phyloP scores from a whole-genome alignment of 345 rosid genomes.

The Citrus maxima region DNA sequence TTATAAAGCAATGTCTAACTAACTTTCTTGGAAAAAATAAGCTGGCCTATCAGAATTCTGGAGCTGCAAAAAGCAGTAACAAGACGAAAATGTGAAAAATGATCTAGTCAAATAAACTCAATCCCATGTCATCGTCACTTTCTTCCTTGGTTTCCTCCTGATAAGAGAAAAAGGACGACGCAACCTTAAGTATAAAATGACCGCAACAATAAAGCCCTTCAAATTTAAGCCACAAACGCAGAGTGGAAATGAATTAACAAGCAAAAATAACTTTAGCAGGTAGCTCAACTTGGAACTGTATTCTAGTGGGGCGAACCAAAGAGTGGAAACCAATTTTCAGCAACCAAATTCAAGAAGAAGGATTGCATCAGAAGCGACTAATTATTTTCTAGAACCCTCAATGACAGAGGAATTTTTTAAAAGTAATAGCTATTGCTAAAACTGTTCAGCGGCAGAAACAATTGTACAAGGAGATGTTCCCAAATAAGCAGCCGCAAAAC shows the following conservation, averaged over 20 bases:
- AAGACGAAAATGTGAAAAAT: background rate
- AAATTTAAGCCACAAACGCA: background rate
- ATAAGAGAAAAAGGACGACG: background rate
- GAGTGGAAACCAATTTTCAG: no score
- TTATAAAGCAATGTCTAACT: background rate
- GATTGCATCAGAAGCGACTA: background rate
- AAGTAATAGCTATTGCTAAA: background rate
- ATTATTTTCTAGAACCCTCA: background rate
- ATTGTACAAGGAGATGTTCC: background rate
- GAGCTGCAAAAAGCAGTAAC: background rate
- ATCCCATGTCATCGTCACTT: slow-evolving; percentile 32
- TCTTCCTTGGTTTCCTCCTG: slow-evolving; percentile 30
- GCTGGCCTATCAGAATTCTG: background rate
- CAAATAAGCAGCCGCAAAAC: background rate
- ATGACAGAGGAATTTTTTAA: no score
- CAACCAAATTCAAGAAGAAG: background rate
- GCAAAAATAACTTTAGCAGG: background rate
- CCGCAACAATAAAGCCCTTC: background rate
- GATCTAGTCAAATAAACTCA: slow-evolving; percentile 9
- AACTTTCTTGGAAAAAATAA: background rate
- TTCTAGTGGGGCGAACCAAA: background rate
- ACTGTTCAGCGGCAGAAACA: background rate
- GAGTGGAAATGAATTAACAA: background rate
- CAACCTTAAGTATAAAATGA: background rate
- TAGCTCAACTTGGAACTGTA: background rate